Percentiles rank a stretch among this genome's conserved stretches.
Evolutionary conservation across 768 basidiomycete genomes (phyloP).

Genomic region (Boletus huronensis): DNA sequence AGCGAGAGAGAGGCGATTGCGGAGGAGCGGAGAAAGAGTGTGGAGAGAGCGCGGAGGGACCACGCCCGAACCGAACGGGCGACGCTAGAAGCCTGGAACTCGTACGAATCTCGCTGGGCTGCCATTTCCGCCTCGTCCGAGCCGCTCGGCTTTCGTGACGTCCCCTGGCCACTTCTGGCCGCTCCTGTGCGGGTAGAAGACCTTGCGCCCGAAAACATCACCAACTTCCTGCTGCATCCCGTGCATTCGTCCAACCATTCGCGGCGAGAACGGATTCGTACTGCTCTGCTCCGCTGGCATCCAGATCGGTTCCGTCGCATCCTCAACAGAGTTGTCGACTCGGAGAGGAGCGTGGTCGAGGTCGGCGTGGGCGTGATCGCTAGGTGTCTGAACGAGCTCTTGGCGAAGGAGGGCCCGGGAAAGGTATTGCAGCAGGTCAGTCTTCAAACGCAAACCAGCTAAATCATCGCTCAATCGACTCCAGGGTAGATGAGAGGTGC

Average conservation of each 20-base stretch:
- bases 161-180: conserved; percentile 67
- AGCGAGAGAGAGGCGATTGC: conserved; percentile 45
- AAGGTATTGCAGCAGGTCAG: conserved; percentile 21
- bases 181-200: conserved; percentile 44
- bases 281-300: conserved; percentile 73
- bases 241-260: conserved; percentile 56
- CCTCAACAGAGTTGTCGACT: conserved; percentile 47
- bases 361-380: conserved; percentile 64
- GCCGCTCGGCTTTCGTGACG: conserved; percentile 51
- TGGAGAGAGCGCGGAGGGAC: conserved; percentile 41
- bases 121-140: conserved; percentile 44
- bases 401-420: conserved; percentile 42
- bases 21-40: conserved; percentile 43
- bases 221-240: conserved; percentile 61
- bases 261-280: conserved; percentile 62
- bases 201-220: conserved; percentile 53
- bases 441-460: neutral
- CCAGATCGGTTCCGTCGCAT: conserved; percentile 71
- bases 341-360: conserved; percentile 53
- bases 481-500: conserved; percentile 20
- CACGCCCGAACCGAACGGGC: conserved; percentile 42
- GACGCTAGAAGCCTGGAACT: conserved; percentile 53
- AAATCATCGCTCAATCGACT: neutral
- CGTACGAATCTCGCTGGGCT: conserved; percentile 67
- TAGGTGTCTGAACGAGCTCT: conserved; percentile 63